These are phyloP conservation scores for Leersia perrieri DNA, from an alignment of 176 grass and related monocot species.

Conservation along the genomic window DNA sequence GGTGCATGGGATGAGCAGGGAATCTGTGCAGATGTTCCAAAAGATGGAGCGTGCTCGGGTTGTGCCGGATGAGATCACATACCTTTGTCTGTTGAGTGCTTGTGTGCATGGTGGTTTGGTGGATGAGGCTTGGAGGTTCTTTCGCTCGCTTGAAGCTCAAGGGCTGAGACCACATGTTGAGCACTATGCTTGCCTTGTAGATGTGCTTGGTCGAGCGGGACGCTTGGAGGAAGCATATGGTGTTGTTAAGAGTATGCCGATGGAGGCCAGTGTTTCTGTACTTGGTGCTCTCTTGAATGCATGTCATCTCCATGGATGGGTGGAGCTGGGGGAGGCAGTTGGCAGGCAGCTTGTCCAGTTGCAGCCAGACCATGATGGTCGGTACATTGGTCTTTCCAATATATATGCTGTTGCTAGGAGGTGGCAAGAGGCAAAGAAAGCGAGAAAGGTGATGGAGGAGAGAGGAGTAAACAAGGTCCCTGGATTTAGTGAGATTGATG, in stretches of 20 bases:
- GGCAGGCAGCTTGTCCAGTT: constrained; percentile 64
- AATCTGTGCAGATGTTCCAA: constrained; percentile 47
- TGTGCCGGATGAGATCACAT: constrained; percentile 63
- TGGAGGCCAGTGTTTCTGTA: constrained; percentile 56
- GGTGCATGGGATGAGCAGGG: constrained; percentile 46
- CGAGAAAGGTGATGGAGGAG: constrained; percentile 59
- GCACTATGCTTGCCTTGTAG: constrained; percentile 68
- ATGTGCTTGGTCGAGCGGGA: constrained; percentile 70
- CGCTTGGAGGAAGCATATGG: constrained; percentile 50
- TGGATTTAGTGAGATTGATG: constrained; percentile 76
- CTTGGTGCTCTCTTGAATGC: constrained; percentile 60
- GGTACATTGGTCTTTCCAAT: constrained; percentile 72
- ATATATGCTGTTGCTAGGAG: constrained; percentile 54
- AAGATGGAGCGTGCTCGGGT: constrained; percentile 46
- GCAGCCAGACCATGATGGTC: constrained; percentile 61
- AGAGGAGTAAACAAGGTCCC: constrained; percentile 57
- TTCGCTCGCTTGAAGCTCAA: constrained; percentile 48
- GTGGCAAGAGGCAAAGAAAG: constrained; percentile 65
- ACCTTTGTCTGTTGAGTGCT: constrained; percentile 46
- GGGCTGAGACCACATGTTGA: constrained; percentile 51
- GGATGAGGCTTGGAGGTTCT: constrained; percentile 56
- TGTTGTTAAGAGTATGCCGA: constrained; percentile 52
- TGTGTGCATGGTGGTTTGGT: constrained; percentile 67
- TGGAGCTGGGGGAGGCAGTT: constrained; percentile 60
- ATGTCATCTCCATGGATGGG: constrained; percentile 59